These are phyloP conservation scores for Pythium diclinum DNA, from an alignment of 352 stramenopile species.

Conservation along the genomic window DNA sequence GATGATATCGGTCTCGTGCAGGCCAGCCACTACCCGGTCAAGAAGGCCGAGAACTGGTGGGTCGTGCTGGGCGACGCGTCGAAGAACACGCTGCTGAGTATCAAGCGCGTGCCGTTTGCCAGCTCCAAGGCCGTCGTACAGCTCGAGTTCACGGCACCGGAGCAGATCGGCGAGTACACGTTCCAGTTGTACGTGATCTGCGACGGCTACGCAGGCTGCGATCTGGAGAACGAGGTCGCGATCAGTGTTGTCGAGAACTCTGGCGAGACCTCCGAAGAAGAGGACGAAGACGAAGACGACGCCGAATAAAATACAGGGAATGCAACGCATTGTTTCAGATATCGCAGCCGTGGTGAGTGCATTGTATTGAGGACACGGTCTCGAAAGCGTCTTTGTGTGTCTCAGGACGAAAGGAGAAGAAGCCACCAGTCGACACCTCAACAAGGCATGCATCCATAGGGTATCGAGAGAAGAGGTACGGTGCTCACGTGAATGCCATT, in stretches of 20 bases:
- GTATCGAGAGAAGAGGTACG: no score
- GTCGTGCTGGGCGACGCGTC: constrained; percentile 95
- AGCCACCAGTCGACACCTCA: no score
- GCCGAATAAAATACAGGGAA: constrained; percentile 20
- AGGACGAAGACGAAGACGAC: constrained; percentile 25
- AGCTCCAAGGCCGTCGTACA: constrained; percentile 73
- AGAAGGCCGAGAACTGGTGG: constrained; percentile 99
- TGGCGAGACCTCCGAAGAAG: constrained; percentile 27
- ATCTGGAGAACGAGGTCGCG: constrained; percentile 95
- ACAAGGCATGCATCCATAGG: no score
- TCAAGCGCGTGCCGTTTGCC: constrained; percentile 96
- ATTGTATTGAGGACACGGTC: no score
- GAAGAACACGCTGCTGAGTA: constrained; percentile 95
- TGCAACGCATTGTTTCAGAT: not conserved
- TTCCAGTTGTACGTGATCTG: constrained; percentile 99
- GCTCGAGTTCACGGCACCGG: constrained; percentile 95
- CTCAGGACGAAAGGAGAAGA: no score
- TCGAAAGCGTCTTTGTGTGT: no score
- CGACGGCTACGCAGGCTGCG: constrained; percentile 97
- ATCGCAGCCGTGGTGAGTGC: not conserved
- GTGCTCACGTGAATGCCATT: not conserved
- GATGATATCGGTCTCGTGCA: constrained; percentile 68
- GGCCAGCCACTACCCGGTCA: constrained; percentile 66
- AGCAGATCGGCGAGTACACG: constrained; percentile 91
- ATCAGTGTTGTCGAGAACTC: constrained; percentile 55